Evolutionary conservation across 495 filamentous ascomycete genomes (phyloP), one percentile per base, ranked within the genome.

Genomic region (Haplographium delicatum): DNA sequence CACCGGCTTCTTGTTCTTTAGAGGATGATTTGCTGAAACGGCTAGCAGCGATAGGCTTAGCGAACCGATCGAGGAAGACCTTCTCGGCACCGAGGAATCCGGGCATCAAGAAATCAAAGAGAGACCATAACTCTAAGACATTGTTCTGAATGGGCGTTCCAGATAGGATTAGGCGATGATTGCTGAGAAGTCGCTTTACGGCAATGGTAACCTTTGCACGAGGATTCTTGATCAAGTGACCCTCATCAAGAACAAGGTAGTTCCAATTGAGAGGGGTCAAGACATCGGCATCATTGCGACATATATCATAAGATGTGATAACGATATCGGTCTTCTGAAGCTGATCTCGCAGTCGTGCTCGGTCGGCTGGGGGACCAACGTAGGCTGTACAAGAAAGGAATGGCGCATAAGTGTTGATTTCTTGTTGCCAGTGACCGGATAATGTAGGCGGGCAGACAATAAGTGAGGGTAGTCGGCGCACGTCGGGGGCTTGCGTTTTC

Each of bases 81-180:
- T 96, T 97, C 61, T 98, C 93, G 0, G 93, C 88, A n/a, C 93
- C 93, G 6, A 98, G 72, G 75, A 98, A 98, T 5, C 93, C 94
- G 4, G 93, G 93, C 93, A 98, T 98, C 51, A 98, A 70, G 72
- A 98, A 98, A 67, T 98, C 93, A 60, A 98, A 97, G 5, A 98
- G 79, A 0, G 94, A 97, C 93, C 93, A 98, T n/a, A 98, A 74
- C 62, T 98, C 93, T 6, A 96, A 75, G 16, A 98, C 85, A 64
- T 97, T 98, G 68, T 98, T 98, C 65, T 98, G 93, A 60, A 98
- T 98, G 0, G 93, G 93, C 2, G 93, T 98, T 34, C 93, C 93
- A 10, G 93, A 97, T 4, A 98, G 78, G 54, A 98, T 97, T 28
- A 98, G 74, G 9, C 93, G 88, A 66, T 98, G 93, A 54, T 97